Conservation (phyloP, 2,329 filamentous ascomycete species). For the Diaporthe batatas region DNA sequence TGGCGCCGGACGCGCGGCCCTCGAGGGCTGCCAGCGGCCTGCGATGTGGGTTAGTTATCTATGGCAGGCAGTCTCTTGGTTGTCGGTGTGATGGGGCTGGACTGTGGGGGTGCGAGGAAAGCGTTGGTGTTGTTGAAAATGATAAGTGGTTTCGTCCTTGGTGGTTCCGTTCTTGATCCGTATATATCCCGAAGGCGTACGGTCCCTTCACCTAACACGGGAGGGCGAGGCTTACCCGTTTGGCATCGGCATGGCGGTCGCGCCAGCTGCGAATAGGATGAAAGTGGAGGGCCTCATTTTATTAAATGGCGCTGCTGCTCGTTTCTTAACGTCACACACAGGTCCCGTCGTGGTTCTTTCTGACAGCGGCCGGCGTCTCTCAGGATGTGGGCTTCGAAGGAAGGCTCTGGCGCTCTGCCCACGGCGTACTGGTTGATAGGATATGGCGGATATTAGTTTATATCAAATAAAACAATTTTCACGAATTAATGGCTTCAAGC, state of each 20-base stretch:
- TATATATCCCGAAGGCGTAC: no score
- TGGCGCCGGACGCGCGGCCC: not conserved
- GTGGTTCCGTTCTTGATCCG: no score
- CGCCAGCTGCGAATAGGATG: not conserved
- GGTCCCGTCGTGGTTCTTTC: not conserved
- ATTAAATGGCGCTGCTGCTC: not conserved
- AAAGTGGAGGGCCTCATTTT: not conserved
- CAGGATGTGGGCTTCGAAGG: not conserved
- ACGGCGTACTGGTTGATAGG: accelerated
- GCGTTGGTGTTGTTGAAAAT: no score
- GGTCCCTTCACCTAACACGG: no score
- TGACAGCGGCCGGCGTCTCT: not conserved
- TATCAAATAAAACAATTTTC: not conserved
- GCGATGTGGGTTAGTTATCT: not conserved
- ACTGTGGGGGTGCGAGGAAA: not conserved
- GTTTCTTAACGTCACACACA: no score
- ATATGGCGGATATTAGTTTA: not conserved
- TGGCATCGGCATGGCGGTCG: not conserved
- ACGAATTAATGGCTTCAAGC: slow-evolving; percentile 1
- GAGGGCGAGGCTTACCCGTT: not conserved
- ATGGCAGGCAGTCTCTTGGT: no score
- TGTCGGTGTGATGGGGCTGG: no score
- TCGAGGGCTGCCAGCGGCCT: not conserved
- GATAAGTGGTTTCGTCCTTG: no score
- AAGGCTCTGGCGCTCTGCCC: not conserved